These are phyloP conservation scores for Crithidia brevicula DNA, from an alignment of 208 protist species.

Conservation along the genomic window DNA sequence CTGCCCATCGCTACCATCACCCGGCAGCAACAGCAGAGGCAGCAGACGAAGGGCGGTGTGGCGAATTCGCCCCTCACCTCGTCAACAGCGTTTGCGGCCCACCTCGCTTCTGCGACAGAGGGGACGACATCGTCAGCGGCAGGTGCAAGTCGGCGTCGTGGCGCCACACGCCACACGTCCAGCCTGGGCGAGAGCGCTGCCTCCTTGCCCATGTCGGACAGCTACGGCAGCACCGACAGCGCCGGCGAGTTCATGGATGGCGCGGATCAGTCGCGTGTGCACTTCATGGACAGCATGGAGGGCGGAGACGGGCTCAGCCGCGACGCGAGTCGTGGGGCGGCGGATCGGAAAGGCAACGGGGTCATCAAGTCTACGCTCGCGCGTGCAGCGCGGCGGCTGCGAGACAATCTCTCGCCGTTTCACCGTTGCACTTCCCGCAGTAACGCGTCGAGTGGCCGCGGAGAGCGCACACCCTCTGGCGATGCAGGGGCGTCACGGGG, in stretches of 20 bases:
- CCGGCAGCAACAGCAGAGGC: conserved; percentile 7
- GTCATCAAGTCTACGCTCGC: not conserved
- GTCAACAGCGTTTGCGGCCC: not conserved
- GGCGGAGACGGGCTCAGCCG: conserved; percentile 6
- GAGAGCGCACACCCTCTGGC: not conserved
- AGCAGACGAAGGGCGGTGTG: not conserved
- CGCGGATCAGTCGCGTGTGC: not conserved
- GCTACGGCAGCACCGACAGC: conserved; percentile 25
- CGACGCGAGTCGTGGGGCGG: not conserved
- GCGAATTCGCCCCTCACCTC: not conserved
- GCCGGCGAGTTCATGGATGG: conserved; percentile 6
- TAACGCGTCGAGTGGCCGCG: not conserved
- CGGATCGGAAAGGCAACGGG: not conserved
- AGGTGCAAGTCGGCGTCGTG: not conserved
- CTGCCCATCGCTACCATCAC: not conserved
- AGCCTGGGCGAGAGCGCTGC: conserved; percentile 1
- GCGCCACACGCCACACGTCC: not conserved
- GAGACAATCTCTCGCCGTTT: conserved; percentile 8
- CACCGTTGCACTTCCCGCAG: conserved; percentile 7
- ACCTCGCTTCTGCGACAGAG: not conserved
- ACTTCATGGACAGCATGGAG: conserved; percentile 12
- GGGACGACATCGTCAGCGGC: not conserved
- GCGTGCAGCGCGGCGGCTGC: conserved; percentile 3
- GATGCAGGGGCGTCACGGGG: not conserved
- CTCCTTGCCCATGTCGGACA: conserved; percentile 10